Base-by-base conservation (phyloP, 495 filamentous ascomycete genomes). In the Penicillium dipodomyicola region DNA sequence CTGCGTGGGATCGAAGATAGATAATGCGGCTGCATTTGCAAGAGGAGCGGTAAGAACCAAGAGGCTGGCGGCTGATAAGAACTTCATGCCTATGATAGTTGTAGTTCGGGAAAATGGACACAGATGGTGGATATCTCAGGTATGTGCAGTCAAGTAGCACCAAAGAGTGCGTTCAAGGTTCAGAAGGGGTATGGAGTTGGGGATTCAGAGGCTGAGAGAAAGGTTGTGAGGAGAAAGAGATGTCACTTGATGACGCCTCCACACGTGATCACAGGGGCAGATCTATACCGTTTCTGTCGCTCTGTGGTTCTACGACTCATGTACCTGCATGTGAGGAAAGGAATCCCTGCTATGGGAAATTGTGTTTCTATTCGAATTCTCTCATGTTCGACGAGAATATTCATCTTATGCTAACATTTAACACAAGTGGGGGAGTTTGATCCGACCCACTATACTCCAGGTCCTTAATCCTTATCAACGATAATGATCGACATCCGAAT, bases 51-150 rank as follows among this genome's bases (percentile, higher is more conserved):
- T 51, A 57, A 67, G 61, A 54, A 72, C 62, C 54, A 78, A 60
- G 22, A 72, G 55, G 52, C 71, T 60, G 49, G 74, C 57, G 41
- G 67, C 45, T 56, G 68, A 68, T 66, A 75, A 68, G 73, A 82
- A 60, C 72, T 76, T 82, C 79, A 82, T 82, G 56, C 48, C 62
- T 50, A 64, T 61, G 54, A 48, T 22, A 33, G 47, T 37, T 41
- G 32, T 41, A 37, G 10, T 25, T 27, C 9, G 20, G 33, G 9
- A 14, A 20, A 20, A 33, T 33, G 30, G 30, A 4, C 9, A 5
- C 14, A 51, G 7, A 14, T 15, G 1, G 33, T 32, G 25, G 15
- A 12, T 49, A 19, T 7, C 10, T 44, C 20, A 2, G 1, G 20
- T 5, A 0, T 14, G 17, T 56, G 48, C 14, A 15, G 29, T 29